These are phyloP conservation scores for Botrytis byssoidea DNA, from an alignment of 2,329 filamentous ascomycete species.

Conservation along the genomic window DNA sequence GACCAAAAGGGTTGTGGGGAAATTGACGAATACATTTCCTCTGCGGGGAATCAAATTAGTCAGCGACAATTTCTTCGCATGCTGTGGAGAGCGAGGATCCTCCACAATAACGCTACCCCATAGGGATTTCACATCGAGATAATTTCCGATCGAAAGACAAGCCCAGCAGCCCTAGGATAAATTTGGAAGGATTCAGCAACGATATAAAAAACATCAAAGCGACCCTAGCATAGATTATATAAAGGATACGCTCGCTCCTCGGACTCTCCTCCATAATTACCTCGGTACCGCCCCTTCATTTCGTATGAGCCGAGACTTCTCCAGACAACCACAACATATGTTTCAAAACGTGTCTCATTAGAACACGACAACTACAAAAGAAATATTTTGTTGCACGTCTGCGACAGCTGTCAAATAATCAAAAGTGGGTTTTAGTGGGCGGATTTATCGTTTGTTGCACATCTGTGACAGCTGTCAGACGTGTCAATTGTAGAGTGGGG, in stretches of 20 bases:
- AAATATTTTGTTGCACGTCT: slow-evolving; percentile 7
- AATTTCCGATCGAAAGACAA: neutral
- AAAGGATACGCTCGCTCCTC: too few species aligned
- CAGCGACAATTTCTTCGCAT: neutral
- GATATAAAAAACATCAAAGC: neutral
- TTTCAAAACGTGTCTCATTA: neutral
- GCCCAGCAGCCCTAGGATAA: neutral
- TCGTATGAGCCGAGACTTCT: neutral
- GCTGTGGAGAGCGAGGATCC: neutral
- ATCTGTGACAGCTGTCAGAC: slow-evolving; percentile 8
- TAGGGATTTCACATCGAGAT: neutral
- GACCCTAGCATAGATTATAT: neutral
- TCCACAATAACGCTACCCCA: neutral
- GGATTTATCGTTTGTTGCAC: neutral
- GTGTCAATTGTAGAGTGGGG: slow-evolving; percentile 5
- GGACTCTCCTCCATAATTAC: neutral
- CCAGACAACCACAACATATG: neutral
- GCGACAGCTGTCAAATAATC: slow-evolving; percentile 8
- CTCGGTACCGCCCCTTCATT: slow-evolving; percentile 3
- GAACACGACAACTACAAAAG: neutral
- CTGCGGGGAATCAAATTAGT: neutral
- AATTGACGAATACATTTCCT: neutral
- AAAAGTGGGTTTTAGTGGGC: neutral
- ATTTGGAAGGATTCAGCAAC: neutral
- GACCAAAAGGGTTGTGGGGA: neutral